Conservation (phyloP, 1,139 yeast species). For the Suhomyces wounanorum region DNA sequence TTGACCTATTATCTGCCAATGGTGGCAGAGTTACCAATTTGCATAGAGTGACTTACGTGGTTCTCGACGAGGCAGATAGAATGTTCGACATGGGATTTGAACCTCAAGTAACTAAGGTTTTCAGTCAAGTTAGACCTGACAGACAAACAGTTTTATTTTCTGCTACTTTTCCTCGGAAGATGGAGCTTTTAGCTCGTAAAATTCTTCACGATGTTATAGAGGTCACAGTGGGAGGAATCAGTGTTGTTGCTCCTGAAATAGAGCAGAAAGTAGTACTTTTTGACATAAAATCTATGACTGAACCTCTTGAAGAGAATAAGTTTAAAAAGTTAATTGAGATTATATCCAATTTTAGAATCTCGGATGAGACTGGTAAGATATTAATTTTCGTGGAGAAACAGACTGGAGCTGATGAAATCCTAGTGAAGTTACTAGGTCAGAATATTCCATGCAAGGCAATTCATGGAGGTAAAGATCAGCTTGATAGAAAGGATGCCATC, state of each 20-base stretch:
- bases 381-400: slow-evolving; percentile 89
- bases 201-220: slow-evolving; percentile 67
- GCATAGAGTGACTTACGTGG: slow-evolving; percentile 72
- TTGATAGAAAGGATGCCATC: slow-evolving; percentile 78
- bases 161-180: slow-evolving; percentile 86
- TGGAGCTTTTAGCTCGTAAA: slow-evolving; percentile 73
- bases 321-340: slow-evolving; percentile 56
- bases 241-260: slow-evolving; percentile 82
- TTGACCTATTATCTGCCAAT: slow-evolving; percentile 85
- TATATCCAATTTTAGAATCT: slow-evolving; percentile 45
- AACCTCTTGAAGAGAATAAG: slow-evolving; percentile 33
- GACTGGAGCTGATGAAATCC: slow-evolving; percentile 71
- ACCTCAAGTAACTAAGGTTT: slow-evolving; percentile 87
- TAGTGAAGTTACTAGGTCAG: slow-evolving; percentile 54
- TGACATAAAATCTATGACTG: slow-evolving; percentile 25
- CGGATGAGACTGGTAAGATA: slow-evolving; percentile 50
- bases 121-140: slow-evolving; percentile 80
- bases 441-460: slow-evolving; percentile 67
- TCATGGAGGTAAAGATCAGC: slow-evolving; percentile 93
- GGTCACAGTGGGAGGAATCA: slow-evolving; percentile 79
- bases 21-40: slow-evolving; percentile 76
- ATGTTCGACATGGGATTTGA: slow-evolving; percentile 98
- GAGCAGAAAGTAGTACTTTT: slow-evolving; percentile 70
- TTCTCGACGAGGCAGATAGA: slow-evolving; percentile 94
- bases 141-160: slow-evolving; percentile 91